Percentiles rank a stretch among this genome's conserved stretches.
phyloP scores from a whole-genome alignment of 1,284 basidiomycete species.

The Moniliella sp. region DNA sequence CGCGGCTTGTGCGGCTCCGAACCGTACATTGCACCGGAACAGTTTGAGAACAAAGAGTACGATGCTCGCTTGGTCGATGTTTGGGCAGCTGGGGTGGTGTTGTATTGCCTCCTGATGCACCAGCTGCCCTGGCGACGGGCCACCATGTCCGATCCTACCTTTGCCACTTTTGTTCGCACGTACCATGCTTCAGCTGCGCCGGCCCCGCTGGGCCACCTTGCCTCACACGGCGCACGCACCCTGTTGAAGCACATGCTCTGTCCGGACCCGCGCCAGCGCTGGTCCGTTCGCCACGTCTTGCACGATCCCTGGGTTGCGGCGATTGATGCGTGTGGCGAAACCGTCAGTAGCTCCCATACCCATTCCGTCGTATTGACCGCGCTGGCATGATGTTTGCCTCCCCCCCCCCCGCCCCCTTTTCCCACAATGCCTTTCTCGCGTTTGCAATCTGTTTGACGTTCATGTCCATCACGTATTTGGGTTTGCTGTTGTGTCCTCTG shows the following conservation, averaged over 20 bases:
- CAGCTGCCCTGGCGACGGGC: slow-evolving; percentile 65
- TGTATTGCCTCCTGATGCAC: slow-evolving; percentile 58
- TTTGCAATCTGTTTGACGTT: too few relatives aligned
- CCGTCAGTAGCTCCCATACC: slow-evolving; percentile 1
- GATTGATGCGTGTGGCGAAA: slow-evolving; percentile 1
- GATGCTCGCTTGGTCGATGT: slow-evolving; percentile 89
- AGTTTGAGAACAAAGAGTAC: slow-evolving; percentile 88
- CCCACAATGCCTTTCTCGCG: too few relatives aligned
- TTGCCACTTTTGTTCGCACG: slow-evolving; percentile 56
- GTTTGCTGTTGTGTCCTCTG: too few relatives aligned
- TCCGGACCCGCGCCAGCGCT: slow-evolving; percentile 62
- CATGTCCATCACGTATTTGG: too few relatives aligned
- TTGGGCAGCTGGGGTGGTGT: slow-evolving; percentile 89
- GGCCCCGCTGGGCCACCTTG: slow-evolving; percentile 55
- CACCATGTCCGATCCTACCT: slow-evolving; percentile 60
- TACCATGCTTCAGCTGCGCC: slow-evolving; percentile 37
- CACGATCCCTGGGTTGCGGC: slow-evolving; percentile 55
- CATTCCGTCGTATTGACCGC: background rate
- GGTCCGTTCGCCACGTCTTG: slow-evolving; percentile 61
- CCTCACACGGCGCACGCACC: slow-evolving; percentile 60
- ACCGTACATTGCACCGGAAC: slow-evolving; percentile 91
- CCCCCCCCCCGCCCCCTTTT: too few relatives aligned
- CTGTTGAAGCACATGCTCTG: slow-evolving; percentile 85
- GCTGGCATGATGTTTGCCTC: too few relatives aligned
- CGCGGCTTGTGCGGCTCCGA: slow-evolving; percentile 91